Conservation (phyloP, 2,329 filamentous ascomycete species). For the Stemphylium lycopersici region DNA sequence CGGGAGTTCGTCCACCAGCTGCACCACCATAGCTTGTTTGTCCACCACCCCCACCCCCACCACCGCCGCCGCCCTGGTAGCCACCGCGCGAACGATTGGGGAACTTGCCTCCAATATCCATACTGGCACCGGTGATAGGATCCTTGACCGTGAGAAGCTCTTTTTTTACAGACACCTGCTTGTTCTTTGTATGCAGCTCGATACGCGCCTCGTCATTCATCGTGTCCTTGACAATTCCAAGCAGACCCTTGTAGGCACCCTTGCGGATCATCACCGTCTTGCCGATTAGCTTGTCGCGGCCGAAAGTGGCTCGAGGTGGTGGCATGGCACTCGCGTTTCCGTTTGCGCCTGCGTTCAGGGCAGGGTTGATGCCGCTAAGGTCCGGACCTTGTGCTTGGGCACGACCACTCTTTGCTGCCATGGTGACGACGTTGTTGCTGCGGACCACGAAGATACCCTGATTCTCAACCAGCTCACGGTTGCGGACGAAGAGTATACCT, state of each 20-base stretch:
- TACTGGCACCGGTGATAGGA: constrained; percentile 73
- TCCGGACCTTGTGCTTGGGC: constrained; percentile 76
- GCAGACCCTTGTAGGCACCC: constrained; percentile 87
- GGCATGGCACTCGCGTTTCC: constrained; percentile 61
- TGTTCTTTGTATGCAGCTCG: constrained; percentile 92
- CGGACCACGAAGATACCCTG: constrained; percentile 88
- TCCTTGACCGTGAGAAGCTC: constrained; percentile 86
- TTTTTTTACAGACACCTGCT: constrained; percentile 84
- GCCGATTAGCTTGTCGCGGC: constrained; percentile 83
- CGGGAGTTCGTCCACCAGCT: constrained; percentile 48
- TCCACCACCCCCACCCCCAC: constrained; percentile 20
- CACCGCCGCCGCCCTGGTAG: constrained; percentile 33
- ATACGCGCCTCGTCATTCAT: constrained; percentile 86
- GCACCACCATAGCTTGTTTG: constrained; percentile 47
- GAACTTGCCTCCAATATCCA: constrained; percentile 62
- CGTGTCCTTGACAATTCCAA: constrained; percentile 95
- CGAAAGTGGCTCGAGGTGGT: constrained; percentile 71
- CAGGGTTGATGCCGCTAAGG: constrained; percentile 89
- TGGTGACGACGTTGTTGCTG: constrained; percentile 82
- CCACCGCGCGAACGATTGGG: constrained; percentile 46
- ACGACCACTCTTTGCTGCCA: constrained; percentile 92
- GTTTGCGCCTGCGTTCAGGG: constrained; percentile 64
- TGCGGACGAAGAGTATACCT: constrained; percentile 89
- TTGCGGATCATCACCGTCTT: constrained; percentile 89
- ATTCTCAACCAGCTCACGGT: constrained; percentile 82